These are phyloP conservation scores for Paecilomyces dactylethromorphus DNA, from an alignment of 2,329 filamentous ascomycete species.

Conservation along the genomic window DNA sequence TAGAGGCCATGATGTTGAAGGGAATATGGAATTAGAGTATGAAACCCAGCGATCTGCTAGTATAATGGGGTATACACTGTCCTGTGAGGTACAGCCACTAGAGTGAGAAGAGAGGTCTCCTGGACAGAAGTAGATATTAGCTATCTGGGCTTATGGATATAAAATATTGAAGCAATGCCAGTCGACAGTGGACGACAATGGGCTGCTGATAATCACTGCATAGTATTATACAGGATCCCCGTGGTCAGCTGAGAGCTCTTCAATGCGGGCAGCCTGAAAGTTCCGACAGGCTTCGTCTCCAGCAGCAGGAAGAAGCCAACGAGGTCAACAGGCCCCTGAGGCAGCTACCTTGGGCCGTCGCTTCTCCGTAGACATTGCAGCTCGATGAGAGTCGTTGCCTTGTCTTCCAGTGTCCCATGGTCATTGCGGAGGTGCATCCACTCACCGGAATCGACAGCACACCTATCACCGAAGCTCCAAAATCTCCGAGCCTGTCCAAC, in stretches of 20 bases:
- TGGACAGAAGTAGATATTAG: neutral
- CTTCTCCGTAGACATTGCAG: neutral
- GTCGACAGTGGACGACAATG: neutral
- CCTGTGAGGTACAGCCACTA: neutral
- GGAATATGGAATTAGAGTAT: neutral
- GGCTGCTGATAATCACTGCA: neutral
- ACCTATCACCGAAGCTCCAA: neutral
- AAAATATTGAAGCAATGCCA: neutral
- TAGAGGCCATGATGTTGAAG: constrained; percentile 2
- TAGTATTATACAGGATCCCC: neutral
- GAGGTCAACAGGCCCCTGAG: neutral
- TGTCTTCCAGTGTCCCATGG: neutral
- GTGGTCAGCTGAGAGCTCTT: neutral
- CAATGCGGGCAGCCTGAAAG: neutral
- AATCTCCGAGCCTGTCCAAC: neutral
- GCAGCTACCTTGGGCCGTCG: neutral
- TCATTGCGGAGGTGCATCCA: neutral
- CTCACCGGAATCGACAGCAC: neutral
- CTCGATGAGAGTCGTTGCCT: neutral
- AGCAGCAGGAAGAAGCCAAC: neutral
- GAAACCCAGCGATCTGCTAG: neutral
- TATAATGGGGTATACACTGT: neutral
- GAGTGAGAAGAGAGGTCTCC: neutral
- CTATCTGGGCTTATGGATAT: neutral
- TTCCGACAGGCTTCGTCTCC: neutral